Conservation (phyloP, 2,329 filamentous ascomycete species). For the Pochonia chlamydosporia region DNA sequence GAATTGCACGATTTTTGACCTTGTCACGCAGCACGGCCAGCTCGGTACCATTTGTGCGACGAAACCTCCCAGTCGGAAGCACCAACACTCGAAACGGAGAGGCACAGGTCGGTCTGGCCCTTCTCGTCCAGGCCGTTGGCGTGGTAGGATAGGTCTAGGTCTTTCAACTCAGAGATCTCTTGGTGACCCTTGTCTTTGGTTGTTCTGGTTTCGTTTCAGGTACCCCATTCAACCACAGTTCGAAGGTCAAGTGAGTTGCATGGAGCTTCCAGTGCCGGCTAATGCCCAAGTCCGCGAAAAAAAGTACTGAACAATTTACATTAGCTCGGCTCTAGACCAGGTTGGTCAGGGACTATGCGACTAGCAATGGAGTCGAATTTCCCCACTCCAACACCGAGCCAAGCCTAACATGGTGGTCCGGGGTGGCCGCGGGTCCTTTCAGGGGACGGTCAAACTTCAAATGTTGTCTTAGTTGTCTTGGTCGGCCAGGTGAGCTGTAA, state of each 20-base stretch:
- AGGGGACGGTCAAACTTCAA: neutral
- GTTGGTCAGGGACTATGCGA: neutral
- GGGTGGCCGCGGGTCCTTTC: neutral
- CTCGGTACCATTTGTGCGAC: neutral
- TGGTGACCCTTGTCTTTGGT: neutral
- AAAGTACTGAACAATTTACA: neutral
- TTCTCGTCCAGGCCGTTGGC: too few relatives aligned
- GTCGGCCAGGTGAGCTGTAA: neutral
- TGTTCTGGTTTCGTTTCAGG: slow-evolving; percentile 2
- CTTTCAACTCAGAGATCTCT: neutral
- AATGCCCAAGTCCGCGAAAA: neutral
- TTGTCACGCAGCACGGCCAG: neutral
- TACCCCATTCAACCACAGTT: neutral
- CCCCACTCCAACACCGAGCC: neutral
- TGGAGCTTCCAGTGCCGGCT: neutral
- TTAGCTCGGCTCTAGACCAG: slow-evolving; percentile 5
- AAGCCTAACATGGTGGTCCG: slow-evolving; percentile 2
- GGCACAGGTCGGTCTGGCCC: neutral
- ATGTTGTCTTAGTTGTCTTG: neutral
- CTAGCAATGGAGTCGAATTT: neutral
- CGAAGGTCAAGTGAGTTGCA: too few relatives aligned
- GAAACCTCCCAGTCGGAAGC: neutral
- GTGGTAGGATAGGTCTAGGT: too few relatives aligned
- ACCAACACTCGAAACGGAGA: neutral
- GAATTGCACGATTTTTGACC: neutral